Percentiles rank a stretch among this genome's conserved stretches.
These are phyloP conservation scores for Aechmea fasciata DNA, from an alignment of 176 grass and related monocot genomes.

Conservation along the genomic window DNA sequence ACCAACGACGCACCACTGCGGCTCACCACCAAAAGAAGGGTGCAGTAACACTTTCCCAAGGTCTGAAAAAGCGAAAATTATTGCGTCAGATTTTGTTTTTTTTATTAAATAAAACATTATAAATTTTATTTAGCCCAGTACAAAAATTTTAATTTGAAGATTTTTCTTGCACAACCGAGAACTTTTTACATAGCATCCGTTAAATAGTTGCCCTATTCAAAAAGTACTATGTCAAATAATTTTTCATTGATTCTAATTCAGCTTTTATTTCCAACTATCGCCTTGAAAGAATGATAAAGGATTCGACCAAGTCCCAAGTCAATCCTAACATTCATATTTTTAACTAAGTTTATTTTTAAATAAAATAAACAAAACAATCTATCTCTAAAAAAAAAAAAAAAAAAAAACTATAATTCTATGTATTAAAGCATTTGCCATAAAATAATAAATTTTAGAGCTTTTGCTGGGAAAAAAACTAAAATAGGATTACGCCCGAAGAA, in stretches of 20 bases:
- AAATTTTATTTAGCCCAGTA: neutral
- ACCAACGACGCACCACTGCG: constrained; percentile 43
- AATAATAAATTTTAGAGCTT: neutral
- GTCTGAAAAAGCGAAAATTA: constrained; percentile 14
- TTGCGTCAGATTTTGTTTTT: neutral
- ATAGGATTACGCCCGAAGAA: too few relatives aligned
- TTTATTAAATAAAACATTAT: neutral
- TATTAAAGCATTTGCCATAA: neutral
- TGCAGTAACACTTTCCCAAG: constrained; percentile 33
- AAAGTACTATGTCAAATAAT: neutral
- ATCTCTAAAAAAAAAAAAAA: too few relatives aligned
- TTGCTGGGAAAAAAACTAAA: too few relatives aligned
- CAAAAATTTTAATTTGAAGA: neutral
- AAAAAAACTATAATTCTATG: too few relatives aligned
- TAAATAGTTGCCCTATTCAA: neutral
- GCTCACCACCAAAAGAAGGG: constrained; percentile 26
- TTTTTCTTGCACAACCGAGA: neutral
- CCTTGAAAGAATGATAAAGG: too few relatives aligned
- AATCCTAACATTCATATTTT: too few relatives aligned
- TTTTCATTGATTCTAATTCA: neutral
- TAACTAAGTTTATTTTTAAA: too few relatives aligned
- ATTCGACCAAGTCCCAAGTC: too few relatives aligned
- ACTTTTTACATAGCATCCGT: too few relatives aligned
- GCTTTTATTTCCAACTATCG: neutral
- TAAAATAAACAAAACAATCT: too few relatives aligned